Evolutionary conservation across 2,329 filamentous ascomycete species (phyloP), one percentile per base, ranked within the genome.

Genomic region (Fusarium decemcellulare): DNA sequence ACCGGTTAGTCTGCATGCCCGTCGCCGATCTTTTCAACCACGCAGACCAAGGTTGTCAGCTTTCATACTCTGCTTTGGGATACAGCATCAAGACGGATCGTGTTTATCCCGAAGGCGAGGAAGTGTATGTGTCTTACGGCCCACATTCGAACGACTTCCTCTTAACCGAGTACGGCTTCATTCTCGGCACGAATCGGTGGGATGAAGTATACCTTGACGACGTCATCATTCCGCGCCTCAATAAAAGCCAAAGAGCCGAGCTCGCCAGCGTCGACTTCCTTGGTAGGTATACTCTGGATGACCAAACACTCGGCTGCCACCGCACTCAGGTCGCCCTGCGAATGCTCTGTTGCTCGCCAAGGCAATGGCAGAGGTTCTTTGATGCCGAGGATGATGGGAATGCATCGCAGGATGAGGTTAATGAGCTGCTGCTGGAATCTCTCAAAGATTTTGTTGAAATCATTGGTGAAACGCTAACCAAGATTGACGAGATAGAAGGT

Each of bases 1-100:
- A 93, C 71, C 88, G 88, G 73, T 88, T 93, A 83, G 88, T 88
- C 10, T 85, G 93, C 70, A 91, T 90, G 77, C 92, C 92, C 1
- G 90, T 93, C 37, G 89, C 91, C 2, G 92, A 94, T 76, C 88
- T 92, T 59, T 91, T 94, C 82, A 94, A 88, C 71, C 86, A 87
- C 69, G 78, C 81, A 23, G 80, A 83, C 29, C 68, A 69, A 12
- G 84, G 85, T 8, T 90, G 89, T 76, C 76, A 81, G 16, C 88
- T 91, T 0, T 77, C 79, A 4, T 88, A 87, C 73, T 76, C 81
- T 6, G 79, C 84, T 40, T 70, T 70, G 10, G 84, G 84, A 30
- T 90, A 89, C 39, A 91, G 88, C 77, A 78, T 82, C 14, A 88
- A 89, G 1, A 75, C 81, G 3, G 81, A 86, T 56, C 78, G 82